A percentile compares a stretch with the other conserved stretches of the same genome.
phyloP scores from a whole-genome alignment of 768 basidiomycete species.

The Infundibulicybe gibba region DNA sequence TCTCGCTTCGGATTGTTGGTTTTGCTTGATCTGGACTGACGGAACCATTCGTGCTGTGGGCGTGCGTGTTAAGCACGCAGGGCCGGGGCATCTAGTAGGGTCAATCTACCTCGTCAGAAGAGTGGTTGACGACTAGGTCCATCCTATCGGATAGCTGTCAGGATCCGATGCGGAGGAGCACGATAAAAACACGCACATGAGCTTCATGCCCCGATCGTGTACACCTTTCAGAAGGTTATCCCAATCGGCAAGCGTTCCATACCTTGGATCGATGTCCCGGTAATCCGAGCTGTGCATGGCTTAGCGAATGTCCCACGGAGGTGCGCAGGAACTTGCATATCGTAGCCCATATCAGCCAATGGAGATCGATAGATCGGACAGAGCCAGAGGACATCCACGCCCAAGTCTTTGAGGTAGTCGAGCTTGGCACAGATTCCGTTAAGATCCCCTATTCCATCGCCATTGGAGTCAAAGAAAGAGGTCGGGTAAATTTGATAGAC shows the following conservation, averaged over 20 bases:
- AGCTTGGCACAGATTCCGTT: slow-evolving; percentile 61
- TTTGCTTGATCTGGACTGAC: slow-evolving; percentile 47
- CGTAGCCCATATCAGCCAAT: slow-evolving; percentile 71
- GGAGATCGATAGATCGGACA: slow-evolving; percentile 70
- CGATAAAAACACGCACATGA: slow-evolving; percentile 44
- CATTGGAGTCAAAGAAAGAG: slow-evolving; percentile 71
- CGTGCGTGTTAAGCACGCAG: neutral
- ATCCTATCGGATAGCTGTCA: slow-evolving; percentile 36
- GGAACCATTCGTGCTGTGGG: slow-evolving; percentile 72
- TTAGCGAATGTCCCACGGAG: neutral
- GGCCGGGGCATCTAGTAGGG: slow-evolving; percentile 1
- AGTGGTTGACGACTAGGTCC: slow-evolving; percentile 78
- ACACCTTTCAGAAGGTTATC: slow-evolving; percentile 48
- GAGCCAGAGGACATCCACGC: slow-evolving; percentile 68
- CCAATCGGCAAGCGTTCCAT: slow-evolving; percentile 63
- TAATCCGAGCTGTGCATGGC: slow-evolving; percentile 50
- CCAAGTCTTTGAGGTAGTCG: slow-evolving; percentile 66
- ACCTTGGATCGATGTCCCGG: slow-evolving; percentile 56
- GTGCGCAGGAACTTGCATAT: slow-evolving; percentile 42
- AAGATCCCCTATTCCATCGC: slow-evolving; percentile 68
- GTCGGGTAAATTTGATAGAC: slow-evolving; percentile 72
- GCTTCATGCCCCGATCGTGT: slow-evolving; percentile 65
- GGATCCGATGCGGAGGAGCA: no score
- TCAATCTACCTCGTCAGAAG: slow-evolving; percentile 52
- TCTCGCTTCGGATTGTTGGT: slow-evolving; percentile 54